phyloP scores from a whole-genome alignment of 805 yeast species.

The Wickerhamiella azymoides region DNA sequence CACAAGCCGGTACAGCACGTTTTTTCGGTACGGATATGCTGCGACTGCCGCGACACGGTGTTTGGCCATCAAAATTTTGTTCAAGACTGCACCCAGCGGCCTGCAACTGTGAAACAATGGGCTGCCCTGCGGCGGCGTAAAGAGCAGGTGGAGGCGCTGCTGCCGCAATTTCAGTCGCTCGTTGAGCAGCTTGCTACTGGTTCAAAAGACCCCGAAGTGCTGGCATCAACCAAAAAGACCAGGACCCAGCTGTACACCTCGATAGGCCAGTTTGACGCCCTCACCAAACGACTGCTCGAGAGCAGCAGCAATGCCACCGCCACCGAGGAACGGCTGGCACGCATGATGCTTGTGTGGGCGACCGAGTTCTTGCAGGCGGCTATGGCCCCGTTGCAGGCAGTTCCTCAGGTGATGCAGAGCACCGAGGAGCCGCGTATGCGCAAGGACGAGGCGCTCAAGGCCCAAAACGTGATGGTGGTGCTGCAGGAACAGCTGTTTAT shows the following conservation, averaged over 20 bases:
- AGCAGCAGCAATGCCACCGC: conserved; percentile 23
- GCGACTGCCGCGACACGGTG: conserved; percentile 48
- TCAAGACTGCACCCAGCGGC: conserved; percentile 28
- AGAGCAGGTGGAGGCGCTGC: conserved; percentile 26
- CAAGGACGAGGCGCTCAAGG: conserved; percentile 18
- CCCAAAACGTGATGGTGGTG: conserved; percentile 56
- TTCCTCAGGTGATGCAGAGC: conserved; percentile 36
- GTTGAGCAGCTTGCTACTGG: conserved; percentile 27
- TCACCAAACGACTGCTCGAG: conserved; percentile 33
- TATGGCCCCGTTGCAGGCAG: conserved; percentile 46
- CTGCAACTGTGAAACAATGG: conserved; percentile 30
- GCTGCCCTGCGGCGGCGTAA: conserved; percentile 30
- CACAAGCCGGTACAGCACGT: conserved; percentile 5
- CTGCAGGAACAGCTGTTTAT: conserved; percentile 70
- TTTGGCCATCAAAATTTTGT: conserved; percentile 41
- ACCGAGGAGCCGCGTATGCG: conserved; percentile 11
- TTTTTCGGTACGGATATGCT: conserved; percentile 44
- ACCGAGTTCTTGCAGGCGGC: conserved; percentile 51
- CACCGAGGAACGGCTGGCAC: conserved; percentile 35
- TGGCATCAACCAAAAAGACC: conserved; percentile 13
- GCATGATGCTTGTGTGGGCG: conserved; percentile 44
- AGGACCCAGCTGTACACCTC: conserved; percentile 35
- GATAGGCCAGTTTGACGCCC: conserved; percentile 37
- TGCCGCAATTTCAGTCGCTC: conserved; percentile 34
- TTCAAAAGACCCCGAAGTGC: conserved; percentile 11